These are phyloP conservation scores for Aspergillus cristatus DNA, from an alignment of 495 filamentous ascomycete species.

Conservation along the genomic window DNA sequence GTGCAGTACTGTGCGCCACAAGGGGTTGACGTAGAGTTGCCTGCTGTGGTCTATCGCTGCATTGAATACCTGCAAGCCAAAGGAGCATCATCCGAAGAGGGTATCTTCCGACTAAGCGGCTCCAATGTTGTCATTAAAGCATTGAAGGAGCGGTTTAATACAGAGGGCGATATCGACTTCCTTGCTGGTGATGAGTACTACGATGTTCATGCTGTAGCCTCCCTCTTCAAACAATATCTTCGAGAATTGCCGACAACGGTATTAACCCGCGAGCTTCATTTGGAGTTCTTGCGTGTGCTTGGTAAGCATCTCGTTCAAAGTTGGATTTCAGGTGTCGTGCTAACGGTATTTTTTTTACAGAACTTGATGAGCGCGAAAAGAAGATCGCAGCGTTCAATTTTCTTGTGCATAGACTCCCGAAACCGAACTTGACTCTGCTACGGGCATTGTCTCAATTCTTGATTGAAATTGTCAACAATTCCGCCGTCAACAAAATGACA, in stretches of 20 bases:
- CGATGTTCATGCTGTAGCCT: conserved; percentile 94
- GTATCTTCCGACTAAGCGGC: conserved; percentile 91
- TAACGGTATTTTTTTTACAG: conserved; percentile 26
- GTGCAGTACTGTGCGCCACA: conserved; percentile 68
- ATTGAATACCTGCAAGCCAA: conserved; percentile 87
- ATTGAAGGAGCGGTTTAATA: conserved; percentile 85
- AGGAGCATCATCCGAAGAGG: conserved; percentile 77
- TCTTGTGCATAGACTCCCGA: conserved; percentile 76
- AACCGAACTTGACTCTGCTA: conserved; percentile 68
- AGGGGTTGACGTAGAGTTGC: conserved; percentile 62
- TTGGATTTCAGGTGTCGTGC: conserved; percentile 1
- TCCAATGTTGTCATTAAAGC: conserved; percentile 90
- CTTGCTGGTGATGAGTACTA: conserved; percentile 76
- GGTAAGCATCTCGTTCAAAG: conserved; percentile 57
- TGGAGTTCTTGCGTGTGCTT: conserved; percentile 79
- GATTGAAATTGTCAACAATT: conserved; percentile 80
- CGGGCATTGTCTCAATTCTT: conserved; percentile 78
- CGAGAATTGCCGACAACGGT: conserved; percentile 87
- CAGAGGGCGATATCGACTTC: conserved; percentile 86
- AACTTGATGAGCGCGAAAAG: conserved; percentile 57
- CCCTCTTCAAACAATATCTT: conserved; percentile 87
- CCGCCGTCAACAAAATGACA: conserved; percentile 94
- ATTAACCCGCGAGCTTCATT: conserved; percentile 79
- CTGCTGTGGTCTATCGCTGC: conserved; percentile 94
- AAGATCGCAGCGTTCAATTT: conserved; percentile 78